These are phyloP conservation scores for Hanseniaspora singularis DNA, from an alignment of 805 yeast species.

Conservation along the genomic window DNA sequence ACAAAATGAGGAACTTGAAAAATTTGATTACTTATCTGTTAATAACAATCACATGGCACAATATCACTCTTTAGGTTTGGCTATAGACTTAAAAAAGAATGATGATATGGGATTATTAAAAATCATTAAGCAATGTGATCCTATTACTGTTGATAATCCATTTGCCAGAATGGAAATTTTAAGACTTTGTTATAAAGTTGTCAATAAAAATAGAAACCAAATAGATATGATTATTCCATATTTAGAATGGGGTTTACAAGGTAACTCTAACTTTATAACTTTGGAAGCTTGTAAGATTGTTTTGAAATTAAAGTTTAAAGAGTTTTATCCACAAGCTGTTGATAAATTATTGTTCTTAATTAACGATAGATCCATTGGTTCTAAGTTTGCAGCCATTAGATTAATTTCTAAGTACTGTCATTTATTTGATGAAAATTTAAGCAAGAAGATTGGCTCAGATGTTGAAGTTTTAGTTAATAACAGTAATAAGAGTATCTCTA, in stretches of 20 bases:
- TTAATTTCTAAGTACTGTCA: conserved; percentile 74
- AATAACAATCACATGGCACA: conserved; percentile 68
- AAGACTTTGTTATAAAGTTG: conserved; percentile 6
- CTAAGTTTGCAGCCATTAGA: conserved; percentile 89
- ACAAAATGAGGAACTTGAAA: conserved; percentile 29
- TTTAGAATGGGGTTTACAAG: conserved; percentile 6
- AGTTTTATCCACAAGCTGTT: conserved; percentile 59
- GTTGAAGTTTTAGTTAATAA: conserved; percentile 80
- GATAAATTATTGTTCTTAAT: conserved; percentile 62
- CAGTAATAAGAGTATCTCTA: conserved; percentile 80
- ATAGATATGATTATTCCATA: conserved; percentile 7
- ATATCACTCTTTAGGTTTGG: conserved; percentile 87
- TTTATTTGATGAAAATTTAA: conserved; percentile 52
- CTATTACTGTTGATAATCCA: conserved; percentile 58
- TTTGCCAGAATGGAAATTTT: conserved; percentile 42
- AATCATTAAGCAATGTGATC: conserved; percentile 61
- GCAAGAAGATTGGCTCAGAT: conserved; percentile 63
- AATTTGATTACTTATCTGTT: conserved; percentile 37
- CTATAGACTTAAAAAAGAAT: conserved; percentile 76
- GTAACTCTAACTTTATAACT: conserved; percentile 39
- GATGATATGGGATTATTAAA: conserved; percentile 91
- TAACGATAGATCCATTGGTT: conserved; percentile 77
- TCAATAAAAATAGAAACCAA: not conserved
- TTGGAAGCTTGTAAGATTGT: conserved; percentile 72
- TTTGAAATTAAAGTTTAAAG: conserved; percentile 37